Evolutionary conservation across 192 early-diverging fungal genomes (phyloP).

Genomic region (Coemansia biformis): DNA sequence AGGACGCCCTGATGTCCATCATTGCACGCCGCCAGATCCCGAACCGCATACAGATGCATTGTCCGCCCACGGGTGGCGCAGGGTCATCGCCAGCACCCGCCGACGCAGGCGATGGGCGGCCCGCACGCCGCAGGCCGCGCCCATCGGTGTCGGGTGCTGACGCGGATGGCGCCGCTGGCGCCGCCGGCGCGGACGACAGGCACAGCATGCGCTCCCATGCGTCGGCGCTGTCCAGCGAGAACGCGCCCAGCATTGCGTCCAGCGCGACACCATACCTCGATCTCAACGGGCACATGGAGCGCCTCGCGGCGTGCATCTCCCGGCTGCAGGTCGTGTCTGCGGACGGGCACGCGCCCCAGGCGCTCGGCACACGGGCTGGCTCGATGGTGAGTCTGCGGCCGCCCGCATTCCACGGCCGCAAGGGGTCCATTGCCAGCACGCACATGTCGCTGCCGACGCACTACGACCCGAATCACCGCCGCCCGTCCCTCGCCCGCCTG

Average conservation of each 20-base stretch:
- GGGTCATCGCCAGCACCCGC: conserved; percentile 16
- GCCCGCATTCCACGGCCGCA: conserved; percentile 15
- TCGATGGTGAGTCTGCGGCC: neutral
- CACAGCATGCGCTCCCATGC: conserved; percentile 33
- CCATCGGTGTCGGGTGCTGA: too few species aligned
- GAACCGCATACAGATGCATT: conserved; percentile 27
- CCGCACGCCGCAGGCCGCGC: too few species aligned
- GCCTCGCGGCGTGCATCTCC: conserved; percentile 40
- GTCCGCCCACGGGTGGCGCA: conserved; percentile 27
- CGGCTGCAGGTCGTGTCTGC: conserved; percentile 23
- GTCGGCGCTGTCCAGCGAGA: conserved; percentile 29
- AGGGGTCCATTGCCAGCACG: conserved; percentile 25
- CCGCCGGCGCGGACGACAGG: too few species aligned
- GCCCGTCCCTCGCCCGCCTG: conserved; percentile 14
- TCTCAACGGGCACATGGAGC: conserved; percentile 42
- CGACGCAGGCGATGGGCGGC: conserved; percentile 10
- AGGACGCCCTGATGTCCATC: conserved; percentile 33
- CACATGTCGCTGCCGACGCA: neutral
- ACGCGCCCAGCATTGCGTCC: conserved; percentile 6
- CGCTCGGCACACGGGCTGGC: neutral
- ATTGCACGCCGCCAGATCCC: conserved; percentile 39
- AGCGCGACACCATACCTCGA: conserved; percentile 33
- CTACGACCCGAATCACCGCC: conserved; percentile 2
- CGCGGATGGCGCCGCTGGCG: too few species aligned
- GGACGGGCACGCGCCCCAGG: neutral